Evolutionary conservation across 192 early-diverging fungal genomes (phyloP), one percentile per base, ranked within the genome.

Genomic region (Rhizophagus clarus): DNA sequence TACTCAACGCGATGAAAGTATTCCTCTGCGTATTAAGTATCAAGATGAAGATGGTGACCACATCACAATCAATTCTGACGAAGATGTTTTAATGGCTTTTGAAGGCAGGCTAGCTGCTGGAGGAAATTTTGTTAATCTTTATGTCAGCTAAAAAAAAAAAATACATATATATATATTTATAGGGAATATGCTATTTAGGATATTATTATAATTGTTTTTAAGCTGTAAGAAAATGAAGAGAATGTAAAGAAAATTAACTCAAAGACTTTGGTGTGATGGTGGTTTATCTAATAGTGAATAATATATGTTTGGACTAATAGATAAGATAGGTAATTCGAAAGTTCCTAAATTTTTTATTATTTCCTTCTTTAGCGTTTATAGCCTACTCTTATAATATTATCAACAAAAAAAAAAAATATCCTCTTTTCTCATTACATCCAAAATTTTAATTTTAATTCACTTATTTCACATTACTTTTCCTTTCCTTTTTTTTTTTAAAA

Each of bases 11-110:
- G 88, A 88, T 56, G 84, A 85, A 81, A 70, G 88, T 82, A 69
- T 87, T 83, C 72, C 85, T 88, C 67, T 93, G 81, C 88, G 90
- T 63, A 92, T 99, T 75, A 90, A 91, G 80, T 98, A 98, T 81
- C 91, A 92, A 82, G 97, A 99, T 81, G 96, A 98, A 84, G 97
- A 97, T 81, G 94, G 95, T 60, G 96, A 98, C 81, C 90, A 92
- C 82, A 92, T 97, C 26, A 91, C 90, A 51, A 91, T 99, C 63
- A 92, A 93, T 77, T 92, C 91, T 24, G 93, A 97, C 82, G 95
- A 96, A 70, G 97, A 99, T 81, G 94, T 99, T 37, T 91, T 89
- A 63, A 85, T 97, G 91, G 97, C 95, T 8, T 97, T 99, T 87
- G 96, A 96, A 84, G 88, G 84, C 45, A 80, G 83, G 26, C 82